These are phyloP conservation scores for Epichloe coenophiala DNA, from an alignment of 2,329 filamentous ascomycete species.

Conservation along the genomic window DNA sequence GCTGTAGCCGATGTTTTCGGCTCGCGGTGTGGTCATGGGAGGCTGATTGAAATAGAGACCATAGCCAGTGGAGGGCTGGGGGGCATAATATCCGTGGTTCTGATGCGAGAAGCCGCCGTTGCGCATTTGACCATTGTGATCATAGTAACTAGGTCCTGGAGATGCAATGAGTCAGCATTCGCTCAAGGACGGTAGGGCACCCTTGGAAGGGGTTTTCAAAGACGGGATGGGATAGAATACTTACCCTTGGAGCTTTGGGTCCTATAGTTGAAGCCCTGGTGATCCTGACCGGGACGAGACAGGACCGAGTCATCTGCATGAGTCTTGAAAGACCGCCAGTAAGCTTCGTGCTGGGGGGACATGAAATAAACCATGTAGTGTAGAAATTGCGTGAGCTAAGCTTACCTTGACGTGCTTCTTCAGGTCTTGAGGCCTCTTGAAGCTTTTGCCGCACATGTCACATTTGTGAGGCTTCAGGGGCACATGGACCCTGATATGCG, in stretches of 20 bases:
- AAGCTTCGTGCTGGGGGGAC: constrained; percentile 7
- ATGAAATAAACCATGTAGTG: neutral
- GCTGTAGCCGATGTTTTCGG: constrained; percentile 52
- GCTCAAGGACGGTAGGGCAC: neutral
- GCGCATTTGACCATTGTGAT: constrained; percentile 51
- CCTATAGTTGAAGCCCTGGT: constrained; percentile 42
- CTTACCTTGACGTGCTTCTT: constrained; percentile 94
- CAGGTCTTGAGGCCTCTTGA: constrained; percentile 96
- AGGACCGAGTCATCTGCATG: constrained; percentile 89
- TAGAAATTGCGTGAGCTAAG: neutral
- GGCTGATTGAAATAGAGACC: constrained; percentile 70
- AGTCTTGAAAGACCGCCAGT: constrained; percentile 35
- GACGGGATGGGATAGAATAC: constrained; percentile 7
- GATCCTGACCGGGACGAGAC: constrained; percentile 37
- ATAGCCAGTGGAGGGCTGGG: constrained; percentile 42
- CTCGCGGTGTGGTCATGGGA: constrained; percentile 36
- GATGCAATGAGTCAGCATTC: constrained; percentile 12
- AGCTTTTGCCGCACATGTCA: constrained; percentile 95
- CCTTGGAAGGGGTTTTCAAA: constrained; percentile 7
- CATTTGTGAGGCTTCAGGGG: constrained; percentile 98
- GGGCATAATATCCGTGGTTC: constrained; percentile 44
- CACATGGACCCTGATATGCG: constrained; percentile 97
- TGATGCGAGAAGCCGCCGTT: constrained; percentile 43
- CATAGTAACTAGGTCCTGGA: constrained; percentile 46
- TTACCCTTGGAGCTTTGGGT: constrained; percentile 39